These are phyloP conservation scores for Tricholoma sp. DNA, from an alignment of 768 basidiomycete species.

Conservation along the genomic window DNA sequence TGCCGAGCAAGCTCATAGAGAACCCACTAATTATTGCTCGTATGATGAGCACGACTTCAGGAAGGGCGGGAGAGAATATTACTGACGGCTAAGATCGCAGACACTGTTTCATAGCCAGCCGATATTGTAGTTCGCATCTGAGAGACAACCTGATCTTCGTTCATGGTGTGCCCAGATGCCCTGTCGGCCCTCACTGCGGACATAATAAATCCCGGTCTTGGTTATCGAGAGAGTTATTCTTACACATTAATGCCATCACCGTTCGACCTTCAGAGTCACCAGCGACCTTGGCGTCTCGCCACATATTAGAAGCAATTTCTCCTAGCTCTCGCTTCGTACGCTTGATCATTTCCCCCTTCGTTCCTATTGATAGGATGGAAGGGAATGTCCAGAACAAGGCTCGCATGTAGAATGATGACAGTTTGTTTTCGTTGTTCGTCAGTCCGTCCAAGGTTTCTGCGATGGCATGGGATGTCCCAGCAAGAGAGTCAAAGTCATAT, in stretches of 20 bases:
- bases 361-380: slow-evolving; percentile 47
- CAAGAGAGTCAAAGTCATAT: slow-evolving; percentile 55
- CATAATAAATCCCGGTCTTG: background rate
- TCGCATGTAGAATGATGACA: slow-evolving; percentile 59
- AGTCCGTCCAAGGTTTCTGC: slow-evolving; percentile 52
- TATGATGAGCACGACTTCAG: background rate
- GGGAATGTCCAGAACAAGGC: slow-evolving; percentile 60
- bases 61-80: slow-evolving; percentile 9
- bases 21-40: slow-evolving; percentile 44
- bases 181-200: slow-evolving; percentile 38
- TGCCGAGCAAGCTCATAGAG: slow-evolving; percentile 57
- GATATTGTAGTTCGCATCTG: slow-evolving; percentile 64
- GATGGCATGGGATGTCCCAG: slow-evolving; percentile 41
- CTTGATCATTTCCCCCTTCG: slow-evolving; percentile 55
- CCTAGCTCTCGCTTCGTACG: slow-evolving; percentile 51
- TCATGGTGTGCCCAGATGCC: slow-evolving; percentile 31
- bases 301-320: slow-evolving; percentile 44
- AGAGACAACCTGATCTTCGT: slow-evolving; percentile 47
- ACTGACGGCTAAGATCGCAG: slow-evolving; percentile 37
- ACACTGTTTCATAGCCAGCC: slow-evolving; percentile 54
- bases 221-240: slow-evolving; percentile 12
- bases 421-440: slow-evolving; percentile 55
- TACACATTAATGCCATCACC: slow-evolving; percentile 53
- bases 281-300: slow-evolving; percentile 46
- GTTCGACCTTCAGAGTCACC: slow-evolving; percentile 41